Evolutionary conservation across 257 asterid species (phyloP).

Genomic region (Leonotis leonurus): DNA sequence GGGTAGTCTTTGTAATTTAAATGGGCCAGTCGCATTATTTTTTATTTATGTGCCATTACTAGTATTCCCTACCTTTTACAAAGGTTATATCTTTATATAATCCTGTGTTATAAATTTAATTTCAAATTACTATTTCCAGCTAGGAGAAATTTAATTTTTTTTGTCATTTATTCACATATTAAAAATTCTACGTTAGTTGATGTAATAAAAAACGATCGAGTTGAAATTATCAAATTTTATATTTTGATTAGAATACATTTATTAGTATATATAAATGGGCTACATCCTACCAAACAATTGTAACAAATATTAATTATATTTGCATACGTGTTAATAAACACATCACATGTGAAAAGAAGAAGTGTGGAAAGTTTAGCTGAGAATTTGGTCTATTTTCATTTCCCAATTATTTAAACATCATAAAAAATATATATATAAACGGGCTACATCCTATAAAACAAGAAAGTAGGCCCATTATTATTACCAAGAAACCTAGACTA

Average conservation of each 20-base stretch:
- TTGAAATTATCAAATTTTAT: too few species aligned
- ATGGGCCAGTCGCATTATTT: too few species aligned
- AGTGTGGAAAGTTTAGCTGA: neutral
- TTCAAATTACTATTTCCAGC: too few species aligned
- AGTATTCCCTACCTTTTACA: too few species aligned
- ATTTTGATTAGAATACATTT: too few species aligned
- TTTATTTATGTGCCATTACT: too few species aligned
- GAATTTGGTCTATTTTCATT: neutral
- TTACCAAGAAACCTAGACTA: constrained; percentile 2
- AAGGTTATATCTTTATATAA: too few species aligned
- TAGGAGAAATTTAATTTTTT: too few species aligned
- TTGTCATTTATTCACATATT: neutral
- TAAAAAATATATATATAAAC: neutral
- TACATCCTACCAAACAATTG: neutral
- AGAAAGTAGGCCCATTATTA: constrained; percentile 22
- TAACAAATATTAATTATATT: neutral
- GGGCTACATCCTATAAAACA: constrained; percentile 4
- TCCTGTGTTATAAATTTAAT: too few species aligned
- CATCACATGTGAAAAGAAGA: neutral
- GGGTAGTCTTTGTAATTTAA: neutral
- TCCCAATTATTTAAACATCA: neutral
- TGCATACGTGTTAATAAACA: neutral
- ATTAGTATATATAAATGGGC: too few species aligned
- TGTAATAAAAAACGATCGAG: neutral
- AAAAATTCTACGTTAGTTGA: neutral